Conservation (phyloP, 1,139 yeast species). For the Geotrichum australiense region DNA sequence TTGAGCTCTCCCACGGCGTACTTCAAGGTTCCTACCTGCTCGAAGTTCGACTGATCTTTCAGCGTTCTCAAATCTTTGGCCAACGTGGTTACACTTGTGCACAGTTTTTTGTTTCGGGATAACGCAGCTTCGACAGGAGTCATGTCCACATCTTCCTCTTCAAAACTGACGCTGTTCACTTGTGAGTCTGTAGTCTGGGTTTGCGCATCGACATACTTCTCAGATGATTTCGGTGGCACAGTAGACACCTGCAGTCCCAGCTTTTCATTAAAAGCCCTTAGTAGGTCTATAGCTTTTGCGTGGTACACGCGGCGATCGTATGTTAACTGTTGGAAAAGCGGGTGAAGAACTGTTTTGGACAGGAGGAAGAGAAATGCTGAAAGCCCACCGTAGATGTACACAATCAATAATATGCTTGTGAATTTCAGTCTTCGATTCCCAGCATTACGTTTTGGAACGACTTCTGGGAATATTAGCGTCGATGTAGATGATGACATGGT, state of each 20-base stretch:
- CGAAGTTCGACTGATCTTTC: background rate
- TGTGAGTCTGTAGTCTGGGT: conserved; percentile 25
- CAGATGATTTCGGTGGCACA: conserved; percentile 24
- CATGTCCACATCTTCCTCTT: background rate
- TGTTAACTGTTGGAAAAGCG: conserved; percentile 33
- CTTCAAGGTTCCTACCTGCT: conserved; percentile 7
- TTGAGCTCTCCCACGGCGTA: conserved; percentile 7
- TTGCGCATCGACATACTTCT: conserved; percentile 28
- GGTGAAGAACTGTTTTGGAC: conserved; percentile 31
- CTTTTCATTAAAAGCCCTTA: conserved; percentile 22
- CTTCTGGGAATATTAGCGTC: conserved; percentile 26
- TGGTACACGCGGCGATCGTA: conserved; percentile 32
- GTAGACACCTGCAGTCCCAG: conserved; percentile 22
- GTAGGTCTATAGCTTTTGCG: conserved; percentile 22
- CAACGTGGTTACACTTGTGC: conserved; percentile 2
- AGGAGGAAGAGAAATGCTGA: conserved; percentile 29
- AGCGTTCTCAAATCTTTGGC: conserved; percentile 2
- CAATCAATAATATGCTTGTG: conserved; percentile 27
- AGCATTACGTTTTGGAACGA: conserved; percentile 15
- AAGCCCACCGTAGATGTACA: conserved; percentile 34
- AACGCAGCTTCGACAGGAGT: conserved; percentile 9
- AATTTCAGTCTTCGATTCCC: conserved; percentile 22
- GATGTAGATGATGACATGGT: too few relatives aligned
- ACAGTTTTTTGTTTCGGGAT: conserved; percentile 7
- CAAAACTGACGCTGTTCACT: conserved; percentile 9